These are phyloP conservation scores for Cicer judaicum DNA, from an alignment of 306 rosid genomes.

Conservation along the genomic window DNA sequence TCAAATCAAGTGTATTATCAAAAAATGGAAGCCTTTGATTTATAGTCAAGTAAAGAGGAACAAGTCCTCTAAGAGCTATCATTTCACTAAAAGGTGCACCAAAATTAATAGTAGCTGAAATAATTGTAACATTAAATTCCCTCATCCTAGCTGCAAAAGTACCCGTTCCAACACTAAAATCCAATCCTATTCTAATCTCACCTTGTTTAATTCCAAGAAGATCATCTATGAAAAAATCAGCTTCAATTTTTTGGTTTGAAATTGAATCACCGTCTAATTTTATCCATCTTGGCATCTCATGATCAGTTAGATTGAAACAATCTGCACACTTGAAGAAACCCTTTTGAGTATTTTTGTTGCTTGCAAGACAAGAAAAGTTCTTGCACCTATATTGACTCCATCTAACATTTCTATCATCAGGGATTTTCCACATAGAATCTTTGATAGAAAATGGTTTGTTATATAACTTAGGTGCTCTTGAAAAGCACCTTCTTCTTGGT, in stretches of 20 bases:
- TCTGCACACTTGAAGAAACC: conserved; percentile 81
- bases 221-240: conserved; percentile 64
- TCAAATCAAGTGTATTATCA: conserved; percentile 75
- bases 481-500: conserved; percentile 79
- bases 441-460: conserved; percentile 55
- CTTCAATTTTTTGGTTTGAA: conserved; percentile 34
- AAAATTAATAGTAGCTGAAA: conserved; percentile 66
- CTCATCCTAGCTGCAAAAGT: conserved; percentile 81
- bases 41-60: conserved; percentile 70
- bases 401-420: conserved; percentile 71
- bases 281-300: conserved; percentile 75
- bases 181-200: conserved; percentile 73
- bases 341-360: conserved; percentile 44
- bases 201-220: conserved; percentile 63
- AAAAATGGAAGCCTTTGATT: conserved; percentile 79
- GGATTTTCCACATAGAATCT: conserved; percentile 73
- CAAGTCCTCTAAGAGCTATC: conserved; percentile 78
- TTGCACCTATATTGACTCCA: conserved; percentile 79
- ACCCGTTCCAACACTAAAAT: conserved; percentile 81
- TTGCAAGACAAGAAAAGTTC: conserved; percentile 68
- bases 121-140: conserved; percentile 69
- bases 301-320: conserved; percentile 71
- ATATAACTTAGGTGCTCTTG: conserved; percentile 64
- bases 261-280: conserved; percentile 34
- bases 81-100: conserved; percentile 85